A percentile compares a stretch with the other conserved stretches of the same genome.
Conservation (phyloP, 1,284 basidiomycete species). For the Pulchroboletus neoregius region DNA sequence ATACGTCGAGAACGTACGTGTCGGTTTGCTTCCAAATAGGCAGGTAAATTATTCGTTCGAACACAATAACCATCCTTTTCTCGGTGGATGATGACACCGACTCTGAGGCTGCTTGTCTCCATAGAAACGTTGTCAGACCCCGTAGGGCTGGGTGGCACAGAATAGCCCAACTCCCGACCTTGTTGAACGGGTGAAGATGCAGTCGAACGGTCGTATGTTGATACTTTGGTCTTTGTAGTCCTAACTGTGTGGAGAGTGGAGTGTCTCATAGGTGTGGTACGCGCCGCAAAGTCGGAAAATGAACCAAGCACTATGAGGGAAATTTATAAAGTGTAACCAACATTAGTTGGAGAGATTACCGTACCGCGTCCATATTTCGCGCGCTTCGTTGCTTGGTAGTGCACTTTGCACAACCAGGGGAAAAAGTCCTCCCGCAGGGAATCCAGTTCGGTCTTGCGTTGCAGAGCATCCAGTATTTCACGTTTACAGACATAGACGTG, state of each 20-base stretch:
- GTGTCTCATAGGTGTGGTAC: conserved; percentile 48
- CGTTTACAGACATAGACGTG: conserved; percentile 87
- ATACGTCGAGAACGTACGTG: conserved; percentile 41
- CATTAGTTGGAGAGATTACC: conserved; percentile 10
- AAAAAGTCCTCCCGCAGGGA: conserved; percentile 85
- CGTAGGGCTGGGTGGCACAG: conserved; percentile 43
- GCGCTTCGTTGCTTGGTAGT: conserved; percentile 62
- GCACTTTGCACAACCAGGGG: conserved; percentile 84
- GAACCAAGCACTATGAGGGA: conserved; percentile 22
- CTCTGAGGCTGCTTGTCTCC: conserved; percentile 47
- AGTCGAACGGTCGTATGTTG: conserved; percentile 5
- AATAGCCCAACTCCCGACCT: conserved; percentile 22
- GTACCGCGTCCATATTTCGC: conserved; percentile 55
- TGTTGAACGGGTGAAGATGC: conserved; percentile 25
- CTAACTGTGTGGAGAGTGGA: conserved; percentile 45
- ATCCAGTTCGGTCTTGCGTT: conserved; percentile 64
- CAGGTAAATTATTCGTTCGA: conserved; percentile 79
- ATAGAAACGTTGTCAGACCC: conserved; percentile 39
- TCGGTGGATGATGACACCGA: conserved; percentile 60
- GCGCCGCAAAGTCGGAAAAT: conserved; percentile 14
- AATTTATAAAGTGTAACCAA: background rate
- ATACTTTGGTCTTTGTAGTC: conserved; percentile 15
- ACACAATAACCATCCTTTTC: conserved; percentile 58
- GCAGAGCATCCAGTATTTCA: conserved; percentile 69
- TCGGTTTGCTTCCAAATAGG: conserved; percentile 82